Evolutionary conservation across 2,329 filamentous ascomycete genomes (phyloP).

Genomic region (Alternaria longipes): DNA sequence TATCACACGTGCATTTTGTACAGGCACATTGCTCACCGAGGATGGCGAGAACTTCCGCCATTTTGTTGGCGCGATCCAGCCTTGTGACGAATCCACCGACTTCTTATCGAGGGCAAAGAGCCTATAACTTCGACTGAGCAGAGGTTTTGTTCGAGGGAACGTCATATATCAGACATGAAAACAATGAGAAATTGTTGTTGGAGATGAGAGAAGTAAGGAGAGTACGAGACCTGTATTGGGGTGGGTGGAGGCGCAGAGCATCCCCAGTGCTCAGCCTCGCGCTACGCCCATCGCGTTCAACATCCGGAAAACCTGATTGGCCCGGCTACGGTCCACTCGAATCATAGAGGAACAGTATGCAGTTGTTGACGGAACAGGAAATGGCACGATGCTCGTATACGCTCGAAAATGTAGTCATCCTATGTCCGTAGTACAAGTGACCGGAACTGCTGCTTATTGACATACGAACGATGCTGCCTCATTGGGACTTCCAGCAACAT

Average conservation of each 20-base stretch:
- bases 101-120: too few relatives aligned
- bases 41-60: too few relatives aligned
- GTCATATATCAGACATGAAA: too few relatives aligned
- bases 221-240: neutral
- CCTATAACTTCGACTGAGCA: too few relatives aligned
- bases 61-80: too few relatives aligned
- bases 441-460: neutral
- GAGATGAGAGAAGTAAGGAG: too few relatives aligned
- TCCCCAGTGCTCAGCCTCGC: neutral
- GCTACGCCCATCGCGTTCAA: neutral
- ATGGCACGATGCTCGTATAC: neutral
- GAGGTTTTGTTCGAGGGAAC: too few relatives aligned
- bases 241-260: neutral
- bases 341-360: neutral
- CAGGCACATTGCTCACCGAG: too few relatives aligned
- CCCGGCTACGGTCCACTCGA: neutral
- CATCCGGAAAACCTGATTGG: neutral
- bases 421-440: neutral
- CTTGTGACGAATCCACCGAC: too few relatives aligned
- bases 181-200: too few relatives aligned
- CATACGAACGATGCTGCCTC: conserved; percentile 16
- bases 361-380: neutral
- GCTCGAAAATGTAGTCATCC: neutral
- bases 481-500: conserved; percentile 10
- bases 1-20: too few relatives aligned